phyloP scores from a whole-genome alignment of 139 green algal species.

The Eudorina sp. region DNA sequence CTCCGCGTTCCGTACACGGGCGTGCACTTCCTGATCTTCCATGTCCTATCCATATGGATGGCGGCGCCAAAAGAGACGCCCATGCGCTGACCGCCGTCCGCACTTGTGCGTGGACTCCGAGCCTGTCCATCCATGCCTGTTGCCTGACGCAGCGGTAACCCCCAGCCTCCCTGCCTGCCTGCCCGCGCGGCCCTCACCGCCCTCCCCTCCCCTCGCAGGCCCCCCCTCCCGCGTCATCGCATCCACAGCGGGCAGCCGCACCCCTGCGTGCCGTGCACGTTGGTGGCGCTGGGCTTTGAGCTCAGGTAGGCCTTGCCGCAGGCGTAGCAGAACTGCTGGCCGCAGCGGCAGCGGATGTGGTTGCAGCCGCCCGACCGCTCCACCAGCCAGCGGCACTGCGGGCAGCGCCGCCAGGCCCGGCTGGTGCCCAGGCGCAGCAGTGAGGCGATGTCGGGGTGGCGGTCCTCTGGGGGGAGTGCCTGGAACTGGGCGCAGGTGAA shows the following conservation, averaged over 20 bases:
- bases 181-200: no score
- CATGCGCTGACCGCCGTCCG: no score
- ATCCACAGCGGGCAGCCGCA: slow-evolving; percentile 50
- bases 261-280: slow-evolving; percentile 55
- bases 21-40: no score
- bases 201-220: no score
- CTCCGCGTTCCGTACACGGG: no score
- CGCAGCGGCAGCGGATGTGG: slow-evolving; percentile 69
- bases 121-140: no score
- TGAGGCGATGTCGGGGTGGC: slow-evolving; percentile 52
- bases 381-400: slow-evolving; percentile 49
- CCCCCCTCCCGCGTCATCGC: no score
- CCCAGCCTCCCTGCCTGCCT: no score
- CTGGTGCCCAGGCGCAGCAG: slow-evolving; percentile 53
- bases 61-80: no score
- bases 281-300: slow-evolving; percentile 39
- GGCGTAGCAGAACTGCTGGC: slow-evolving; percentile 61
- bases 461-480: slow-evolving; percentile 56
- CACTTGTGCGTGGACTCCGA: no score
- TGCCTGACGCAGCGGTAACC: no score
- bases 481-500: slow-evolving; percentile 64
- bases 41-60: no score
- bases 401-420: slow-evolving; percentile 61
- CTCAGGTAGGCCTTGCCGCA: slow-evolving; percentile 58
- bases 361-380: slow-evolving; percentile 68